Base-by-base conservation (phyloP, 441 rosid genomes). In the Capsella rubella region DNA sequence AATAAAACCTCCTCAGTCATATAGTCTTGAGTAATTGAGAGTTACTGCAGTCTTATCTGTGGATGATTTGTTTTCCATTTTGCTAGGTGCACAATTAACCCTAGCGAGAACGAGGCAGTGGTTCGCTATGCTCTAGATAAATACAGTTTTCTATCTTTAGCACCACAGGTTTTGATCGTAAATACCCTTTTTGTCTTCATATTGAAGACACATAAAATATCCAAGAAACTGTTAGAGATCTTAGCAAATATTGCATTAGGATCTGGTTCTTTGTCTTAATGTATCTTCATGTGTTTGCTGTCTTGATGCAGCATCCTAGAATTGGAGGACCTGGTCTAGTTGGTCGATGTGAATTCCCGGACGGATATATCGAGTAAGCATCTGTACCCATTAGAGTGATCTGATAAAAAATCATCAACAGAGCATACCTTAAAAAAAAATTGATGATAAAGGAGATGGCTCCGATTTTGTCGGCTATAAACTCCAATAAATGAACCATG, bases 281-380 rank as follows among this genome's bases (percentile, higher is more conserved):
- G 55, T 31, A 18, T 13, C 29, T 55, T 55, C 47, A 39, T 28
- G 53, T 12, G 58, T 32, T 40, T 63, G 25, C 25, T 64, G 16
- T 28, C 9, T n/a, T 50, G 39, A 64, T 64, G 34, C 88, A 95
- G 99, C 78, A 86, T 73, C 99, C 95, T 46, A 92, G 89, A 78
- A 74, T 90, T 59, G 99, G 97, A 86, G 97, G 99, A 63, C 92
- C 96, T 47, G 98, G 98, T 45, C 93, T 92, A 73, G 85, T 88
- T 69, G 97, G 99, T 78, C 58, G 77, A 14, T 87, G 71, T 72
- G 84, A 86, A 79, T 90, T 88, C 72, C 82, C 87, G 0, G 89
- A 95, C 63, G 99, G 99, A 79, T 87, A 80, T 72, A 47, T 82
- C 2, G 98, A 95, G 99, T 95, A 83, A 85, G 93, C 75, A 64